These are phyloP conservation scores for Liquidambar formosana DNA, from an alignment of 164 flowering plant species.

Conservation along the genomic window DNA sequence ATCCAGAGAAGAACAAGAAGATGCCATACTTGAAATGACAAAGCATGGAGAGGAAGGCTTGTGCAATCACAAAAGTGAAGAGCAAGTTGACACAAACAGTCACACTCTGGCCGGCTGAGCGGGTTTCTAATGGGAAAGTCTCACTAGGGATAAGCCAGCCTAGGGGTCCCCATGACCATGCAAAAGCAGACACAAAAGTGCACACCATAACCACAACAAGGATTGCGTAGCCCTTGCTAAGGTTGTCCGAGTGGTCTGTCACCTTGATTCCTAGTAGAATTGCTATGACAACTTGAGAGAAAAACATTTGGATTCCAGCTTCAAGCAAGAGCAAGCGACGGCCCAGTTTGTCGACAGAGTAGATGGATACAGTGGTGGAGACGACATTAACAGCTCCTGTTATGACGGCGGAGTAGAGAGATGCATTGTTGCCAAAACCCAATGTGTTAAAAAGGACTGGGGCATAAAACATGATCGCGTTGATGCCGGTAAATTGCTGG, in stretches of 20 bases:
- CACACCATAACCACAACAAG: conserved; percentile 76
- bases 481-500: conserved; percentile 94
- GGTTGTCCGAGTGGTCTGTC: conserved; percentile 51
- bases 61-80: conserved; percentile 82
- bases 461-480: conserved; percentile 96
- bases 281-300: conserved; percentile 78
- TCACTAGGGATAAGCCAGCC: conserved; percentile 97
- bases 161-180: conserved; percentile 99
- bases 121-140: conserved; percentile 84
- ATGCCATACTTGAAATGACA: conserved; percentile 86
- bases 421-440: conserved; percentile 68
- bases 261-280: conserved; percentile 71
- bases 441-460: conserved; percentile 81
- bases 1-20: conserved; percentile 83
- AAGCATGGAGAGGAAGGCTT: conserved; percentile 87
- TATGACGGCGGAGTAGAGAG: conserved; percentile 87
- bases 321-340: conserved; percentile 74
- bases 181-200: conserved; percentile 76
- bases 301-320: conserved; percentile 93
- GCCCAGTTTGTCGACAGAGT: conserved; percentile 88
- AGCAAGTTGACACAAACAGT: conserved; percentile 79
- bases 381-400: conserved; percentile 87
- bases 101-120: conserved; percentile 85
- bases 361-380: conserved; percentile 83
- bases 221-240: conserved; percentile 44